Conservation (phyloP, 2,329 filamentous ascomycete genomes). For the Aciculosporium take region DNA sequence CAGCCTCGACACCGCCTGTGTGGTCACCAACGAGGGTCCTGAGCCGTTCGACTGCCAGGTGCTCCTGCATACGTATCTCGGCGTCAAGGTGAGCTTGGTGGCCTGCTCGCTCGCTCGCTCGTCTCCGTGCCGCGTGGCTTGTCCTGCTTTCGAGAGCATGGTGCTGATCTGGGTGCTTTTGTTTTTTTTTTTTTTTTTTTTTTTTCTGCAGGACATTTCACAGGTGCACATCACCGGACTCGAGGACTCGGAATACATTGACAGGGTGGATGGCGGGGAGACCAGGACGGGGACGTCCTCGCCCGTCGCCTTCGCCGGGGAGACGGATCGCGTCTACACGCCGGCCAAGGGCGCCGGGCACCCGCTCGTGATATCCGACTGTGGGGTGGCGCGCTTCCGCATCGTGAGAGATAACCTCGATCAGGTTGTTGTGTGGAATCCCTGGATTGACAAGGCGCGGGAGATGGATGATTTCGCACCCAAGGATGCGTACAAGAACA, state of each 20-base stretch:
- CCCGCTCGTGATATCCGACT: conserved; percentile 46
- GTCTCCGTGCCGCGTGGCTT: too few species aligned
- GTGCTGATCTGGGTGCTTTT: too few species aligned
- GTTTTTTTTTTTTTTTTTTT: not conserved
- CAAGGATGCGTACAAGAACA: conserved; percentile 78
- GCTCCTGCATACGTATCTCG: conserved; percentile 82
- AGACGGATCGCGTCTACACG: conserved; percentile 82
- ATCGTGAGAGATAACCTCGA: conserved; percentile 72
- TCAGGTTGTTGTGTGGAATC: conserved; percentile 94
- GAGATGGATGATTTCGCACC: conserved; percentile 78
- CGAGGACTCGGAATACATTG: conserved; percentile 59
- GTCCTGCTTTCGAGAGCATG: too few species aligned
- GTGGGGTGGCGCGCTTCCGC: conserved; percentile 50
- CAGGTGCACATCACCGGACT: conserved; percentile 62
- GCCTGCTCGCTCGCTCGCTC: too few species aligned
- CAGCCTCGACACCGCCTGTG: conserved; percentile 64
- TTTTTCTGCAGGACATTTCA: conserved; percentile 55
- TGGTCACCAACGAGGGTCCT: conserved; percentile 77
- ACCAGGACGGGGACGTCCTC: conserved; percentile 51
- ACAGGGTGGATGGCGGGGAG: conserved; percentile 61
- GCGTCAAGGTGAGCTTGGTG: conserved; percentile 53
- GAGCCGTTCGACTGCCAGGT: conserved; percentile 82
- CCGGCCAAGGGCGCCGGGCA: conserved; percentile 46
- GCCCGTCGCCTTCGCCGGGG: conserved; percentile 54
- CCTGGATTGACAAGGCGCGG: conserved; percentile 74